phyloP scores from a whole-genome alignment of 495 filamentous ascomycete species.

The Aspergillus nanangensis region DNA sequence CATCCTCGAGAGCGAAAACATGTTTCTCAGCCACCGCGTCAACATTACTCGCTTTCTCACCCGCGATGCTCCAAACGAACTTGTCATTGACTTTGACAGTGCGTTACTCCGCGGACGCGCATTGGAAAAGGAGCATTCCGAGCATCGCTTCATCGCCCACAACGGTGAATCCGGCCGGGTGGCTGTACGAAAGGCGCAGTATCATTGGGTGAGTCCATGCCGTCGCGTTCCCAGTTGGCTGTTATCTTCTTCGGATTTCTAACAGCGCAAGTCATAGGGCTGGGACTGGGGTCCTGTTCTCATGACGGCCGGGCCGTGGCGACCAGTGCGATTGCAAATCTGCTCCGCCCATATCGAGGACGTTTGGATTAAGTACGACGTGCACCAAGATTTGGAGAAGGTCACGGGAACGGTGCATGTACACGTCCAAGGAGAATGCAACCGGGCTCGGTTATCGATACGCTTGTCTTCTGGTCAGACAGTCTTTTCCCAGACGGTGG shows the following conservation, averaged over 20 bases:
- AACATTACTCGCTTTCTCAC: slow-evolving; percentile 55
- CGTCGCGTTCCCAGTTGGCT: no score
- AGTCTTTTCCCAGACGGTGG: slow-evolving; percentile 56
- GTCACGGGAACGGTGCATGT: no score
- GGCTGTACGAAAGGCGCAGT: slow-evolving; percentile 77
- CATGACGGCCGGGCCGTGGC: slow-evolving; percentile 79
- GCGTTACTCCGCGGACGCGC: slow-evolving; percentile 44
- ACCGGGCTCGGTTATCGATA: no score
- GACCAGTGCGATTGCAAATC: slow-evolving; percentile 67
- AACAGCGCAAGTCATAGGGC: no score
- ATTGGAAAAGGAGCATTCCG: slow-evolving; percentile 35
- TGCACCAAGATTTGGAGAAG: slow-evolving; percentile 46
- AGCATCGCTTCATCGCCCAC: slow-evolving; percentile 58
- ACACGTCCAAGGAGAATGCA: no score
- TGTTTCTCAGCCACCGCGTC: slow-evolving; percentile 74
- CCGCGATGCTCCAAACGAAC: slow-evolving; percentile 35
- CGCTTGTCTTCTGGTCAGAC: no score
- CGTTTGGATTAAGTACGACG: slow-evolving; percentile 48
- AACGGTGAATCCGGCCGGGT: slow-evolving; percentile 73
- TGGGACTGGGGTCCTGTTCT: slow-evolving; percentile 90
- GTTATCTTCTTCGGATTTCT: no score
- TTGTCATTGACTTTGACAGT: slow-evolving; percentile 54
- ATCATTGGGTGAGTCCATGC: no score
- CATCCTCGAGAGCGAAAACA: slow-evolving; percentile 71
- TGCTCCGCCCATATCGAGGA: slow-evolving; percentile 64